Base-by-base conservation (phyloP, 805 yeast genomes). In the Citeromyces matritensis region DNA sequence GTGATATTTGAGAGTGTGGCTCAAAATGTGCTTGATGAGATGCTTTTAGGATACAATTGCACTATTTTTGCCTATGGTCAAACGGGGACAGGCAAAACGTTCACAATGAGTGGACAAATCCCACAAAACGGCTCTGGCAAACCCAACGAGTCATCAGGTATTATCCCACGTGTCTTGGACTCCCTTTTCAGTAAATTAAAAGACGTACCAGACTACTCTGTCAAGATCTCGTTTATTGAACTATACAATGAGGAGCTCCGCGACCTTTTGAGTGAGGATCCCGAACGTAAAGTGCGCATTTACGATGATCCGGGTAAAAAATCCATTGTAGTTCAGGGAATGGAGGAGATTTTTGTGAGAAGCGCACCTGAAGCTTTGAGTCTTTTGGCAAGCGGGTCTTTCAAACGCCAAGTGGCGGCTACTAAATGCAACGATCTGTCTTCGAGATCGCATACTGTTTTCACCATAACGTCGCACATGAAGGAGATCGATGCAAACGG, bases 11-110 rank as follows among this genome's bases (percentile, higher is more conserved):
- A 69, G 9, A 65, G 81, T 1, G 65, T 79, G 4, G 45, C 55
- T 25, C 70, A 70, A 26, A 73, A 83, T 0, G 76, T 83, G 4
- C 73, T 70, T 27, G 88, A 79, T 38, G 48, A 58, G 32, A 59
- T 82, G 21, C 62, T 78, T 35, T 59, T 63, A 23, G 93, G 88
- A 13, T 79, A 75, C 47, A 83, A 82, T 47, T 83, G 85, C 40
- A 79, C 94, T 0, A 65, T 83, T 19, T 61, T 84, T 40, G 94
- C 91, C 0, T 65, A 65, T 40, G 72, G 73, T 13, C 93, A 83
- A 64, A 84, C 94, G 0, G 91, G 94, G 1, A 80, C 94, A 0
- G 94, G 94, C 15, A 84, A 83, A 44, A 83, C 95, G 0, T 73
- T 73, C 46, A 57, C 81, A 9, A 73, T 73, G 91, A 71, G 77